These are phyloP conservation scores for Saturnispora saitoi DNA, from an alignment of 805 yeast genomes.

Conservation along the genomic window DNA sequence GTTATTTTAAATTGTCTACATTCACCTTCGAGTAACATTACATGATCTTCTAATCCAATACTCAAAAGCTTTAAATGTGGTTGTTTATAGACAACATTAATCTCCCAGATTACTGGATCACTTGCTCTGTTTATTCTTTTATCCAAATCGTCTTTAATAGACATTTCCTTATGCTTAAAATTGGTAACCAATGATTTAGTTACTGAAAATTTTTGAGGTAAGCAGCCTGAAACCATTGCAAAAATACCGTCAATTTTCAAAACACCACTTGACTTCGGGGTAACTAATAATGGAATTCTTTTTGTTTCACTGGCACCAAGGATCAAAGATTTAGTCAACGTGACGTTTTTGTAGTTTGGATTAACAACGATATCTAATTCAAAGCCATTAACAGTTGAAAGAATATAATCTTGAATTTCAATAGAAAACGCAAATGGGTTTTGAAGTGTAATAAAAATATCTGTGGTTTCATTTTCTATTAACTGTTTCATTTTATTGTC, in stretches of 20 bases:
- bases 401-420: constrained; percentile 41
- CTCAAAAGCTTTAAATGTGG: constrained; percentile 51
- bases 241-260: constrained; percentile 43
- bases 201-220: constrained; percentile 32
- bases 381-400: constrained; percentile 26
- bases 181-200: neutral
- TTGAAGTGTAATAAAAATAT: constrained; percentile 49
- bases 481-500: constrained; percentile 19
- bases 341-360: constrained; percentile 9
- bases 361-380: constrained; percentile 16
- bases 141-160: constrained; percentile 5
- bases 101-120: constrained; percentile 26
- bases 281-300: constrained; percentile 36
- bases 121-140: neutral
- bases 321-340: constrained; percentile 21
- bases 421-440: constrained; percentile 78
- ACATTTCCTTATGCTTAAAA: constrained; percentile 8
- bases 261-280: constrained; percentile 41
- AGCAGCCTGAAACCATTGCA: constrained; percentile 45
- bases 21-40: constrained; percentile 79
- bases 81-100: constrained; percentile 33
- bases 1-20: constrained; percentile 38
- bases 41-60: constrained; percentile 46
- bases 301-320: constrained; percentile 33
- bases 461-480: constrained; percentile 57